phyloP scores from a whole-genome alignment of 345 rosid species.

The Corymbia maculata region DNA sequence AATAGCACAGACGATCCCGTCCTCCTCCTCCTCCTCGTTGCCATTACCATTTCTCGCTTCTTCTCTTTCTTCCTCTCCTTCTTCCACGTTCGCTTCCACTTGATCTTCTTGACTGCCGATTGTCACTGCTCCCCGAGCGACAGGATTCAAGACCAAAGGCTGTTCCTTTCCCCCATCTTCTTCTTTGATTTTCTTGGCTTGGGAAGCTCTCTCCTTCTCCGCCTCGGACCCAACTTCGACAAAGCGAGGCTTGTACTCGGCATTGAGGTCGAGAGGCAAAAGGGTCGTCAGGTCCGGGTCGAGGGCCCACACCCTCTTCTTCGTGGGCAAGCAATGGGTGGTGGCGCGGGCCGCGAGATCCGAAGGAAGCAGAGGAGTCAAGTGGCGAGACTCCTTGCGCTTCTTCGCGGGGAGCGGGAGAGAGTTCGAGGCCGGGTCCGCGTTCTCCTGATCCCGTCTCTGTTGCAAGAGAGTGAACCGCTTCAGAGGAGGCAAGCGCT shows the following conservation, averaged over 20 bases:
- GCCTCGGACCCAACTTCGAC: background rate
- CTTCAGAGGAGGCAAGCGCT: slow-evolving; percentile 67
- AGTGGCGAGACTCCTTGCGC: slow-evolving; percentile 47
- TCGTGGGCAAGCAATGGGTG: slow-evolving; percentile 52
- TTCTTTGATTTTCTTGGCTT: background rate
- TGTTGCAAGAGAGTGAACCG: slow-evolving; percentile 46
- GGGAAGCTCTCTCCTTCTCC: background rate
- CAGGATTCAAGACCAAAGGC: background rate
- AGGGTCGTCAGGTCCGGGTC: slow-evolving; percentile 47
- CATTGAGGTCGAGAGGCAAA: slow-evolving; percentile 68
- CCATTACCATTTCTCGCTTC: background rate
- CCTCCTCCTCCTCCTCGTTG: slow-evolving; percentile 32
- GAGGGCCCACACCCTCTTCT: slow-evolving; percentile 83
- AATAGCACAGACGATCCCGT: slow-evolving; percentile 73
- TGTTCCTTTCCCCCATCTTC: slow-evolving; percentile 11
- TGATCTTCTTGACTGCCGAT: background rate
- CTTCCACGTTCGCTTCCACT: background rate
- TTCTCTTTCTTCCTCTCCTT: background rate
- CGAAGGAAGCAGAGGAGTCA: background rate
- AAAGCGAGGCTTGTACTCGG: slow-evolving; percentile 36
- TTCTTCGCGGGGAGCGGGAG: slow-evolving; percentile 68
- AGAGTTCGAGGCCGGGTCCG: slow-evolving; percentile 13
- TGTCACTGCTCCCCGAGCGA: background rate
- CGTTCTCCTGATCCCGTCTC: slow-evolving; percentile 10
- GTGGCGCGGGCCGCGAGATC: background rate